Conservation (phyloP, 805 yeast genomes). For the Phaffomyces opuntiae region DNA sequence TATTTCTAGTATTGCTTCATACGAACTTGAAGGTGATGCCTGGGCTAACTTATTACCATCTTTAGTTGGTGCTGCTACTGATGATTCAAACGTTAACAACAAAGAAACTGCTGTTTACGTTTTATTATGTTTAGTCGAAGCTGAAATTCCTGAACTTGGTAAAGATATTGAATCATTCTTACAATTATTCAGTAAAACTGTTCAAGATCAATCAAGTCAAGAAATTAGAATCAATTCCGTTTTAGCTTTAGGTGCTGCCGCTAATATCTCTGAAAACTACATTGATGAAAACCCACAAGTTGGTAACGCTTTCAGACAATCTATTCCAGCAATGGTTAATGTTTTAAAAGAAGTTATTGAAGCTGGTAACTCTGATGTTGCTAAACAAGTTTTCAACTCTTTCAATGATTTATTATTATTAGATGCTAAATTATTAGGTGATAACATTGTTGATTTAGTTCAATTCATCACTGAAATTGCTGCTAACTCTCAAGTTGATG, state of each 20-base stretch:
- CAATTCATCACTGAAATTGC: constrained; percentile 74
- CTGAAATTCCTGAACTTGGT: constrained; percentile 50
- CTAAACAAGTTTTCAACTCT: constrained; percentile 73
- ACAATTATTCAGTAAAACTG: constrained; percentile 59
- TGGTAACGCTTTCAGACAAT: constrained; percentile 46
- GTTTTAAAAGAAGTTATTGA: constrained; percentile 71
- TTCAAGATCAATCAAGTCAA: constrained; percentile 50
- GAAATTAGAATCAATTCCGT: constrained; percentile 81
- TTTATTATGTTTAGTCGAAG: constrained; percentile 70
- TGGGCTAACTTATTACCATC: constrained; percentile 78
- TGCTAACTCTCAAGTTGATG: constrained; percentile 56
- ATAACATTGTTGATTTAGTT: constrained; percentile 60
- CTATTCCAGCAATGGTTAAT: constrained; percentile 74
- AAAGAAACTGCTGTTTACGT: constrained; percentile 82
- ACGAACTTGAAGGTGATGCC: constrained; percentile 57
- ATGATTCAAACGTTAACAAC: constrained; percentile 40
- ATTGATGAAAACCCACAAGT: constrained; percentile 39
- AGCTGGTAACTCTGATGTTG: constrained; percentile 63
- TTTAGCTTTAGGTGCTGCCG: constrained; percentile 63
- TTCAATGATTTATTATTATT: constrained; percentile 72
- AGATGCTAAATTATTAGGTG: constrained; percentile 75
- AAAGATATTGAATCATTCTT: constrained; percentile 61
- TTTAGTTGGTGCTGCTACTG: constrained; percentile 61
- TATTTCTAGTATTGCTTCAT: constrained; percentile 75
- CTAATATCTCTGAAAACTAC: constrained; percentile 60